Conservation (phyloP, 768 basidiomycete species). For the Tricholoma hemisulphureum region DNA sequence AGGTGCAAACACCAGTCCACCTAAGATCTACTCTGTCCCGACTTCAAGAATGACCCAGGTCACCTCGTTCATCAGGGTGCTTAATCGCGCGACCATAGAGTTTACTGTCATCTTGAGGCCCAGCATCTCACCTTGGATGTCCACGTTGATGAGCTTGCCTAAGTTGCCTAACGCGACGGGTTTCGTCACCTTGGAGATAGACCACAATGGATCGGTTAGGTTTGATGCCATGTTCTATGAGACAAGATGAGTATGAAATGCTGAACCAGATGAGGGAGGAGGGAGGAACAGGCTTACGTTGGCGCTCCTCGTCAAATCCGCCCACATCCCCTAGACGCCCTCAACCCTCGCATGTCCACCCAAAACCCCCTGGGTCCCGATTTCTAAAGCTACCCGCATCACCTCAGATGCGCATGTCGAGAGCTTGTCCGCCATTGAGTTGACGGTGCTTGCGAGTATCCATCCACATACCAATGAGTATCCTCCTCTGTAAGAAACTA, state of each 20-base stretch:
- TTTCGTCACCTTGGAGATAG: constrained; percentile 87
- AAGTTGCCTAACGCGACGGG: constrained; percentile 86
- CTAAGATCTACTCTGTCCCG: constrained; percentile 89
- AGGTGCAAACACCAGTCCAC: constrained; percentile 87
- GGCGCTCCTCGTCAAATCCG: too few species aligned
- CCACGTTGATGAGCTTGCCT: constrained; percentile 80
- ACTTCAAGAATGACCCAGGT: constrained; percentile 90
- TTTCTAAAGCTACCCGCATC: constrained; percentile 81
- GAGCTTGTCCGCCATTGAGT: constrained; percentile 34
- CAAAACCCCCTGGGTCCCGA: too few species aligned
- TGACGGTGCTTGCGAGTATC: background rate
- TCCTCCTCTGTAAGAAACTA: too few species aligned
- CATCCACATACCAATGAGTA: too few species aligned
- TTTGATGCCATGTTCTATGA: constrained; percentile 91
- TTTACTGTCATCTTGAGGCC: constrained; percentile 84
- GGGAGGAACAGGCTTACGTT: too few species aligned
- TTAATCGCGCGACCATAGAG: constrained; percentile 81
- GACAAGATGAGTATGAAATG: too few species aligned
- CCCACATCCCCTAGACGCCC: too few species aligned
- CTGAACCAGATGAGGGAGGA: too few species aligned
- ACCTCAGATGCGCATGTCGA: constrained; percentile 84
- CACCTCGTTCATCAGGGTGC: constrained; percentile 75
- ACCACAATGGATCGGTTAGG: constrained; percentile 82
- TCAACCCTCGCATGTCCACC: too few species aligned
- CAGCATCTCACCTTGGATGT: constrained; percentile 93